Conservation (phyloP, 192 early-diverging fungal species). For the Coemansia sp. region DNA sequence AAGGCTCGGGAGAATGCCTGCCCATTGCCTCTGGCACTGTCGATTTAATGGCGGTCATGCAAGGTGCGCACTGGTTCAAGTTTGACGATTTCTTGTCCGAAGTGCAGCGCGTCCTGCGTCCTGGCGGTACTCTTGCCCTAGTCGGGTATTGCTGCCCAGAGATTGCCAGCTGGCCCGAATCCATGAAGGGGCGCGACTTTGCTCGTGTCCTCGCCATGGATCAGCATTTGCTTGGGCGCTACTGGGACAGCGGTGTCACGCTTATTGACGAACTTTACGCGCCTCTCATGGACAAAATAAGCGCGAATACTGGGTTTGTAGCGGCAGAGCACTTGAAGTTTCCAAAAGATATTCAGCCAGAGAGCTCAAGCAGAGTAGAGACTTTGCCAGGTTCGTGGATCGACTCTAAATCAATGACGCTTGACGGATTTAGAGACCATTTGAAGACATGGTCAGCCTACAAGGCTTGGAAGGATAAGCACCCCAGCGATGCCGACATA, state of each 20-base stretch:
- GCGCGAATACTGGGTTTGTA: background rate
- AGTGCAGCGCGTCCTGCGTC: constrained; percentile 21
- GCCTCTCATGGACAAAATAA: background rate
- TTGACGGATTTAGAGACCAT: constrained; percentile 11
- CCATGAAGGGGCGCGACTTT: constrained; percentile 6
- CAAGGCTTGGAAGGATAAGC: constrained; percentile 21
- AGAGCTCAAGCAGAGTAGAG: background rate
- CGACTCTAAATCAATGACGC: constrained; percentile 4
- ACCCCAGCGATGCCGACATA: constrained; percentile 3
- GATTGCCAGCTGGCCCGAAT: constrained; percentile 14
- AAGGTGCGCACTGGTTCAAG: constrained; percentile 42
- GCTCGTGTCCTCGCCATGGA: constrained; percentile 14
- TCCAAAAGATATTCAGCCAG: background rate
- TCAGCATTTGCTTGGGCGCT: background rate
- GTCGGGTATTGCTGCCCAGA: constrained; percentile 29
- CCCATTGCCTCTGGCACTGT: constrained; percentile 16
- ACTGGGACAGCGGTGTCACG: constrained; percentile 21
- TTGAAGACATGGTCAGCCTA: constrained; percentile 38
- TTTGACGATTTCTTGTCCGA: constrained; percentile 14
- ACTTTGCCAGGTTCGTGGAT: constrained; percentile 18
- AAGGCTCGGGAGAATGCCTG: constrained; percentile 19
- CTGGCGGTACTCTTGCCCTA: constrained; percentile 34
- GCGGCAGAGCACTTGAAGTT: constrained; percentile 11
- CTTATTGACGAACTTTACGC: constrained; percentile 11
- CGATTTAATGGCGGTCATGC: constrained; percentile 32